A percentile compares a stretch with the other conserved stretches of the same genome.
Conservation (phyloP, 2,329 filamentous ascomycete genomes). For the Stachybotrys chlorohalonatus region DNA sequence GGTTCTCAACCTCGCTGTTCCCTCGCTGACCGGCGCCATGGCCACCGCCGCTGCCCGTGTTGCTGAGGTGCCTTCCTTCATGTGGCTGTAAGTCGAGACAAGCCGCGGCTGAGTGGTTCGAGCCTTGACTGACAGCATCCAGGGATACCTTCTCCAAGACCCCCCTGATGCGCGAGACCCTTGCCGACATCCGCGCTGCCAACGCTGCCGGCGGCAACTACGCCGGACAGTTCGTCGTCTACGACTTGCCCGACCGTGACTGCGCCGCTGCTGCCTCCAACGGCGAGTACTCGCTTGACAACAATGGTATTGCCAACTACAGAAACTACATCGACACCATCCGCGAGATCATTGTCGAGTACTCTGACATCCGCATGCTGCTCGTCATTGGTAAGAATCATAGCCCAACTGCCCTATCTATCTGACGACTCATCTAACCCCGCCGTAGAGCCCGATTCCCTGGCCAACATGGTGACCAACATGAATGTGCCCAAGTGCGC, state of each 20-base stretch:
- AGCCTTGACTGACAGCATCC: conserved; percentile 3
- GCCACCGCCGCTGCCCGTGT: conserved; percentile 42
- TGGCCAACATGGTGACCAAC: conserved; percentile 53
- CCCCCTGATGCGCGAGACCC: conserved; percentile 32
- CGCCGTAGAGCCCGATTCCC: conserved; percentile 42
- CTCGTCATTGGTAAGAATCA: conserved; percentile 30
- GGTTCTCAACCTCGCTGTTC: conserved; percentile 47
- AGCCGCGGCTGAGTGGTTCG: fast-evolving
- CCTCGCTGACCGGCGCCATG: conserved; percentile 47
- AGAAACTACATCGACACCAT: conserved; percentile 45
- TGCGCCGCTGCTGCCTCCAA: conserved; percentile 48
- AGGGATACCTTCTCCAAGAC: conserved; percentile 43
- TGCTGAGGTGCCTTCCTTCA: conserved; percentile 42
- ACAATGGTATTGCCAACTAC: conserved; percentile 43
- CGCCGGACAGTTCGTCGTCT: conserved; percentile 43
- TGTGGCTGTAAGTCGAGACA: conserved; percentile 34
- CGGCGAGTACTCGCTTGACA: conserved; percentile 42
- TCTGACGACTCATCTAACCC: background rate
- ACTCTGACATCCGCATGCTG: conserved; percentile 32
- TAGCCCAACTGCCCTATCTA: background rate
- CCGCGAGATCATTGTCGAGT: conserved; percentile 28
- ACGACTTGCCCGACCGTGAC: conserved; percentile 50
- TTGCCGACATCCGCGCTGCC: conserved; percentile 31
- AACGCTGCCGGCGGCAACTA: conserved; percentile 29
- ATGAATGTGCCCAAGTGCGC: conserved; percentile 39